Conservation (phyloP, 192 early-diverging fungal species). For the Podila horticola region DNA sequence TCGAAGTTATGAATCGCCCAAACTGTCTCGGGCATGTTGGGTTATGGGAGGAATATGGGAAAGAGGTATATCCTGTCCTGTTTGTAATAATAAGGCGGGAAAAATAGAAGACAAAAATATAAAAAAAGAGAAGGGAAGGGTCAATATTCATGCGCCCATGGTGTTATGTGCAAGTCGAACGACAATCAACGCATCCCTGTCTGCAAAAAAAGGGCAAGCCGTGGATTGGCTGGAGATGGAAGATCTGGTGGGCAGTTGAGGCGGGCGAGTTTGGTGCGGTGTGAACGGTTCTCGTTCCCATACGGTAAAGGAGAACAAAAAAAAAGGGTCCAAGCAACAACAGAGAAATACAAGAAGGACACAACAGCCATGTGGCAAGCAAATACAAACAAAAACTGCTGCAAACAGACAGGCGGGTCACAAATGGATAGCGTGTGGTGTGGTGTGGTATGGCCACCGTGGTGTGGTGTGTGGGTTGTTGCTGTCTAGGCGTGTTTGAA, state of each 20-base stretch:
- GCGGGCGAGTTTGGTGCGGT: too few species aligned
- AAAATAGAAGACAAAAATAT: not conserved
- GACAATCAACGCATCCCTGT: too few species aligned
- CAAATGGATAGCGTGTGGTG: not conserved
- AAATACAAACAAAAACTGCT: not conserved
- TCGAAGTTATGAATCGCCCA: constrained; percentile 62
- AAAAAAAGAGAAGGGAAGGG: not conserved
- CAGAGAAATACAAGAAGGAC: not conserved
- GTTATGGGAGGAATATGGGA: not conserved
- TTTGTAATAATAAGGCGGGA: not conserved
- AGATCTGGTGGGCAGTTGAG: too few species aligned
- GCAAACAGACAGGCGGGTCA: not conserved
- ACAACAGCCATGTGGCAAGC: constrained; percentile 1
- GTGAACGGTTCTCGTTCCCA: too few species aligned
- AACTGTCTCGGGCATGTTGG: constrained; percentile 48
- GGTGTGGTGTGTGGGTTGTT: too few species aligned
- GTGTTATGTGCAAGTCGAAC: too few species aligned
- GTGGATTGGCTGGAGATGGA: too few species aligned
- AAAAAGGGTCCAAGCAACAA: constrained; percentile 1
- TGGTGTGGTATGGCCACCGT: too few species aligned
- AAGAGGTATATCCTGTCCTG: not conserved
- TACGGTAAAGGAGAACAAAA: too few species aligned
- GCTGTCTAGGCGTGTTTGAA: too few species aligned
- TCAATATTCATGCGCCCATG: too few species aligned
- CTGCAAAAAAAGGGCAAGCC: too few species aligned